phyloP scores from a whole-genome alignment of 2,329 filamentous ascomycete genomes.

The Aureobasidium pullulans region DNA sequence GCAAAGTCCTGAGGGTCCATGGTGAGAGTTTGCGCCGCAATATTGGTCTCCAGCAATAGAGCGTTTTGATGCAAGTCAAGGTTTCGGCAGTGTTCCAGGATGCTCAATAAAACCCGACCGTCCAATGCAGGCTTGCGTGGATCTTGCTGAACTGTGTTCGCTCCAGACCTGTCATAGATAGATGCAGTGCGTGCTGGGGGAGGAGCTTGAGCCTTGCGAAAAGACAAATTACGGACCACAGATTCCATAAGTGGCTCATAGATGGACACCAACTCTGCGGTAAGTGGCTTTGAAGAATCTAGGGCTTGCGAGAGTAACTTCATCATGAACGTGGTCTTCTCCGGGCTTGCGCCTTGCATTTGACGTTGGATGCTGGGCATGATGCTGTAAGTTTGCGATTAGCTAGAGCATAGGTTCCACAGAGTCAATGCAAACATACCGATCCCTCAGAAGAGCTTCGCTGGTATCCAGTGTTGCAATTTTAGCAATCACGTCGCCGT shows the following conservation, averaged over 20 bases:
- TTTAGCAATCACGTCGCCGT: not conserved
- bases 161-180: not conserved
- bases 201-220: not conserved
- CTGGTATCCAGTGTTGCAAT: not conserved
- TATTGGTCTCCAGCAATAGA: not conserved
- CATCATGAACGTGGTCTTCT: not conserved
- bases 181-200: not conserved
- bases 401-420: not conserved
- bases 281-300: not conserved
- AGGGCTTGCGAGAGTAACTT: not conserved
- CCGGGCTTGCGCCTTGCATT: not conserved
- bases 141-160: not conserved
- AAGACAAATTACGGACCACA: not conserved
- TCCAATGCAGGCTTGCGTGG: not conserved
- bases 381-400: not conserved
- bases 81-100: not conserved
- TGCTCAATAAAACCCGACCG: not conserved
- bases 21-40: not conserved
- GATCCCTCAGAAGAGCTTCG: not conserved
- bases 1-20: constrained; percentile 4
- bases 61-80: not conserved
- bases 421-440: not conserved
- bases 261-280: not conserved
- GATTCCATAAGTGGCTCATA: not conserved
- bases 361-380: not conserved